These are phyloP conservation scores for Trichoderma reesei DNA, from an alignment of 495 filamentous ascomycete genomes.

Conservation along the genomic window DNA sequence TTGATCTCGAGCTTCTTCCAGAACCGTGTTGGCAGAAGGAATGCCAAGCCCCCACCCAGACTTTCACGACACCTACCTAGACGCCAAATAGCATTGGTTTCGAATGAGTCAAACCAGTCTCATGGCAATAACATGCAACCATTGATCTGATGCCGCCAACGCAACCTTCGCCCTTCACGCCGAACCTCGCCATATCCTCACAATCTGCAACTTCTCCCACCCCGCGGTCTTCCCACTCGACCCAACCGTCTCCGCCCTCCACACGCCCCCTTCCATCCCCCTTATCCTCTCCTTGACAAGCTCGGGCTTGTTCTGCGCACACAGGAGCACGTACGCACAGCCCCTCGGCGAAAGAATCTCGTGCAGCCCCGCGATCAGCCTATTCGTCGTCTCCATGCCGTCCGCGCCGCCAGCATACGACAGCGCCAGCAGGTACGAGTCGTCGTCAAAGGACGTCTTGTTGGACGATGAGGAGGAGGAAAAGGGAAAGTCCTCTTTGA, in stretches of 20 bases:
- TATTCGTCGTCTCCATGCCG: slow-evolving; percentile 87
- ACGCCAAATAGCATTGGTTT: no score
- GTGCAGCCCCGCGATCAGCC: slow-evolving; percentile 59
- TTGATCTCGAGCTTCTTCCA: no score
- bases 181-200: slow-evolving; percentile 59
- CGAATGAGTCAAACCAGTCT: no score
- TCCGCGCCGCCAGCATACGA: slow-evolving; percentile 81
- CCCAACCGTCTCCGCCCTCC: slow-evolving; percentile 72
- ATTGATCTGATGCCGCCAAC: not conserved
- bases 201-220: slow-evolving; percentile 81
- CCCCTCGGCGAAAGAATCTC: slow-evolving; percentile 54
- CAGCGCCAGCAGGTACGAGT: slow-evolving; percentile 72
- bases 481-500: slow-evolving; percentile 11
- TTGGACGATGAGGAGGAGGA: no score
- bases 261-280: slow-evolving; percentile 43
- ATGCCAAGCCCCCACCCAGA: no score
- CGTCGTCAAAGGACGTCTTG: slow-evolving; percentile 47
- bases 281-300: slow-evolving; percentile 58
- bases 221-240: slow-evolving; percentile 76
- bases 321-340: slow-evolving; percentile 82
- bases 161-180: not conserved
- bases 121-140: no score
- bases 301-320: slow-evolving; percentile 74
- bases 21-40: no score
- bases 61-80: no score